A percentile compares a stretch with the other conserved stretches of the same genome.
Conservation (phyloP, 2,329 filamentous ascomycete species). For the Falciphora oryzae region DNA sequence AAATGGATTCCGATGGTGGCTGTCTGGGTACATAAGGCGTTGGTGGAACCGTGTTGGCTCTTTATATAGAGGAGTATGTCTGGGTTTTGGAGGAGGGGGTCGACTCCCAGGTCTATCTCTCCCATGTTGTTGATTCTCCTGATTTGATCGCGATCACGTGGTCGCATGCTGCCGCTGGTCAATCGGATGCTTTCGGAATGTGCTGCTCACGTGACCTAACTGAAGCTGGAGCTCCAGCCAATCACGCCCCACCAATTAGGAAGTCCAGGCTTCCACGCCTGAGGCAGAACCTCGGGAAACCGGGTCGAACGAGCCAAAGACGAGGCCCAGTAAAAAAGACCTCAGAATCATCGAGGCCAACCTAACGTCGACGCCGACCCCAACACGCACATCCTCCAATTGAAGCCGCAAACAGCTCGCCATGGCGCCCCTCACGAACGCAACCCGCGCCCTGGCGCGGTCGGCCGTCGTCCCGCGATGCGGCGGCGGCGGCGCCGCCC, state of each 20-base stretch:
- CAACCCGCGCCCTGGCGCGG: conserved; percentile 66
- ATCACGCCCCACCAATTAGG: conserved; percentile 39
- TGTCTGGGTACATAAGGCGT: neutral
- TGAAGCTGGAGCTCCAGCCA: conserved; percentile 25
- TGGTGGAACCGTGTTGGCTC: neutral
- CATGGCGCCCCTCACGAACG: conserved; percentile 65
- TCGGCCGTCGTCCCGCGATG: conserved; percentile 19
- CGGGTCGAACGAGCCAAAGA: conserved; percentile 4
- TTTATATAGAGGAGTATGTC: neutral
- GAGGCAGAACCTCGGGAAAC: conserved; percentile 26
- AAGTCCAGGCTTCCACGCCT: conserved; percentile 30
- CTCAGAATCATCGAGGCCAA: conserved; percentile 11
- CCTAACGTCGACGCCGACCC: neutral
- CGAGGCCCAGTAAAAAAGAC: conserved; percentile 13
- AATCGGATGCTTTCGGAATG: conserved; percentile 10
- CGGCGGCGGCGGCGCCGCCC: conserved; percentile 32
- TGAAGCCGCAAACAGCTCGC: conserved; percentile 18
- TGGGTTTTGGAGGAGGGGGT: neutral
- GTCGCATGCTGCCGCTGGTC: neutral
- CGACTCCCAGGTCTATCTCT: neutral
- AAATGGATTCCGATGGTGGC: conserved; percentile 6
- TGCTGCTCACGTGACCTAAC: conserved; percentile 15
- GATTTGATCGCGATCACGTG: neutral
- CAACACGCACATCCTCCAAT: neutral
- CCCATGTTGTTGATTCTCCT: no score